phyloP scores from a whole-genome alignment of 2,329 filamentous ascomycete genomes.

The Ascochyta rabiei region DNA sequence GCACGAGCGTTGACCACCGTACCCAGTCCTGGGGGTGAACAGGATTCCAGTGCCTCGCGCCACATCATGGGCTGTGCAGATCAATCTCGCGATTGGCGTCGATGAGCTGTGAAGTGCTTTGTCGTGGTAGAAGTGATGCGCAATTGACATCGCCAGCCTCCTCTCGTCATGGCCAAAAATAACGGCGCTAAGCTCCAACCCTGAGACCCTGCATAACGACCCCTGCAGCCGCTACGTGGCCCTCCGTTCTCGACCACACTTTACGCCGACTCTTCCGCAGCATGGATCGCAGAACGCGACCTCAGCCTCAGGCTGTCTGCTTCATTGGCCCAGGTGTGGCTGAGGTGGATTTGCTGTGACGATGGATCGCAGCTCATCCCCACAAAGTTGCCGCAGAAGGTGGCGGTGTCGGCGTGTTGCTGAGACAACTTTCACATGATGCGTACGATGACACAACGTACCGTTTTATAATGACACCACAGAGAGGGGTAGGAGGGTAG shows the following conservation, averaged over 20 bases:
- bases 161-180: slow-evolving; percentile 6
- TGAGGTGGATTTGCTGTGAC: slow-evolving; percentile 14
- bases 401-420: slow-evolving; percentile 19
- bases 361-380: slow-evolving; percentile 9
- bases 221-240: slow-evolving; percentile 16
- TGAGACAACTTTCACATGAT: slow-evolving; percentile 16
- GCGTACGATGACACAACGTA: slow-evolving; percentile 6
- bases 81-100: background rate
- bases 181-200: slow-evolving; percentile 12
- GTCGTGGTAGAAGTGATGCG: background rate
- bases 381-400: slow-evolving; percentile 15
- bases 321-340: slow-evolving; percentile 16
- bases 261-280: slow-evolving; percentile 14
- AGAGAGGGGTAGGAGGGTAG: slow-evolving; percentile 2
- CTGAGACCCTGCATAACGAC: slow-evolving; percentile 12
- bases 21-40: background rate
- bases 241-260: slow-evolving; percentile 12
- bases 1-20: background rate
- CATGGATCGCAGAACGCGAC: slow-evolving; percentile 10
- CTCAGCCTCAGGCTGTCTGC: slow-evolving; percentile 6
- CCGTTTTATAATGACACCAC: slow-evolving; percentile 6
- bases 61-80: background rate
- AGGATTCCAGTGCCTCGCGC: background rate
- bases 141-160: slow-evolving; percentile 4
- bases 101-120: background rate